These are phyloP conservation scores for Podospora anserina DNA, from an alignment of 495 filamentous ascomycete genomes.

Conservation along the genomic window DNA sequence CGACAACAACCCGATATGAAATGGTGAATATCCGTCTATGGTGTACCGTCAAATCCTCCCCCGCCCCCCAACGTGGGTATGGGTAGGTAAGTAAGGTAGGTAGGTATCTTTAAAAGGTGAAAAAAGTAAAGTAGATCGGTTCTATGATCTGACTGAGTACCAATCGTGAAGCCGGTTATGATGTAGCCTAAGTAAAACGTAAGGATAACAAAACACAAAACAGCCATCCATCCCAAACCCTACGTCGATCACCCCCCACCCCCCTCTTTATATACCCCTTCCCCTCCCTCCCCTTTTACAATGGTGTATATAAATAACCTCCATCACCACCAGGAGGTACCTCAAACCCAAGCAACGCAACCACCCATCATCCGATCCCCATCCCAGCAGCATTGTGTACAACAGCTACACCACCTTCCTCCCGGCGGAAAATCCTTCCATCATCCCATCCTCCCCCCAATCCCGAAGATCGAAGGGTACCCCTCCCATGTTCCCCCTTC, in stretches of 20 bases:
- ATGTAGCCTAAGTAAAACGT: neutral
- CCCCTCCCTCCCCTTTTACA: no score
- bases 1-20: neutral
- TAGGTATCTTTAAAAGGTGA: neutral
- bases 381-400: neutral
- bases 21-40: neutral
- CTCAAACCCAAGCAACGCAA: neutral
- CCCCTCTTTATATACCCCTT: neutral
- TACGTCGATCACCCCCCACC: neutral
- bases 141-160: neutral
- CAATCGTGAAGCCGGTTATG: neutral
- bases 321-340: neutral
- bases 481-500: neutral
- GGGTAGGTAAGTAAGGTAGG: neutral
- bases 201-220: neutral
- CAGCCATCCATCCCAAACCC: neutral
- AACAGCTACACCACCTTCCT: neutral
- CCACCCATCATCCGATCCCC: neutral
- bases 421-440: neutral
- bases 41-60: neutral
- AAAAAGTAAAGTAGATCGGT: neutral
- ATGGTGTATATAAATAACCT: neutral
- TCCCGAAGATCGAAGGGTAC: neutral
- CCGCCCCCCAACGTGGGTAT: neutral
- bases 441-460: neutral